Conservation (phyloP, 2,329 filamentous ascomycete genomes). For the Pleoardoris graminearum region DNA sequence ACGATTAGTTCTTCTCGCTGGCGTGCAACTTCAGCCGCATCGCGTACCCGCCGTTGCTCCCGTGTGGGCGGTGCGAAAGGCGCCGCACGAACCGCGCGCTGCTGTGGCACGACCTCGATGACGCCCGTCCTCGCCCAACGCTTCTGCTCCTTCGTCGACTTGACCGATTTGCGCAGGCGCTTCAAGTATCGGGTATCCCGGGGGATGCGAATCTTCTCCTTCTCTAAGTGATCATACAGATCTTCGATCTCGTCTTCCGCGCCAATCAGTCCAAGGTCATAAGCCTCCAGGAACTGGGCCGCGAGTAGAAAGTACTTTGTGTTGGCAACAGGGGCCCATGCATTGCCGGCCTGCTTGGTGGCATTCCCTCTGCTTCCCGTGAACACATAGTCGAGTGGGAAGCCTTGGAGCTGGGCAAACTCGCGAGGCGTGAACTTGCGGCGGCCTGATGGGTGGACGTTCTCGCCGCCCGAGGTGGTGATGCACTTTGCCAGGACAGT, state of each 20-base stretch:
- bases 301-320: slow-evolving; percentile 7
- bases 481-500: slow-evolving; percentile 17
- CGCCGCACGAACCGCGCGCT: background rate
- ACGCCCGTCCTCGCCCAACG: background rate
- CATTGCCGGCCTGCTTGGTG: slow-evolving; percentile 28
- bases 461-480: slow-evolving; percentile 21
- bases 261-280: slow-evolving; percentile 27
- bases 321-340: slow-evolving; percentile 23
- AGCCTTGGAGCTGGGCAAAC: slow-evolving; percentile 21
- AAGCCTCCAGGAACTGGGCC: slow-evolving; percentile 26
- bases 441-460: slow-evolving; percentile 19
- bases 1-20: background rate
- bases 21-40: background rate
- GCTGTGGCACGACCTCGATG: background rate
- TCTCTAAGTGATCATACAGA: slow-evolving; percentile 13
- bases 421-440: slow-evolving; percentile 27
- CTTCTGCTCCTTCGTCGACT: background rate
- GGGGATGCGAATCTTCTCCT: slow-evolving; percentile 13
- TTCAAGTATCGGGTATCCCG: background rate
- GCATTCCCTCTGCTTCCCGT: slow-evolving; percentile 12
- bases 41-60: background rate
- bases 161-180: background rate
- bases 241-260: slow-evolving; percentile 29
- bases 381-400: slow-evolving; percentile 18
- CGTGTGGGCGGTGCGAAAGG: background rate